Percentiles rank a stretch among this genome's conserved stretches.
phyloP scores from a whole-genome alignment of 306 rosid species.

The Dicorynia guianensis region DNA sequence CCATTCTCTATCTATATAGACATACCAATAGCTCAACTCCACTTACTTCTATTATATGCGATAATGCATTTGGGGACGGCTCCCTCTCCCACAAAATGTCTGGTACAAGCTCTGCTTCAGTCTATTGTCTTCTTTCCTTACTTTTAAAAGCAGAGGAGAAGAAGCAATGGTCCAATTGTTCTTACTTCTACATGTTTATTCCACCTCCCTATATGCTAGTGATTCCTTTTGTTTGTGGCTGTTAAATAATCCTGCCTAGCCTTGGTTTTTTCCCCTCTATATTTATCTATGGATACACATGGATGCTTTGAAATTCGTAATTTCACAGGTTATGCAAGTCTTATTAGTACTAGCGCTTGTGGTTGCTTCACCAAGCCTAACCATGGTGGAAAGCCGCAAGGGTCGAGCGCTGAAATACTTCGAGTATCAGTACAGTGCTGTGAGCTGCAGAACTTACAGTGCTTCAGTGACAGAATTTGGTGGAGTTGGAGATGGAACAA shows the following conservation, averaged over 20 bases:
- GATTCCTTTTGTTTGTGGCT: too few relatives aligned
- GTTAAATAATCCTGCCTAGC: not conserved
- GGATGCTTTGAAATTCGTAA: not conserved
- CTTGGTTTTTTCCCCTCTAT: too few relatives aligned
- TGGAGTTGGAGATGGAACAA: constrained; percentile 62
- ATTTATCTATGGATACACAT: not conserved
- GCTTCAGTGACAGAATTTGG: constrained; percentile 59
- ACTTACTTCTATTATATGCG: not conserved
- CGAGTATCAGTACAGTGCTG: not conserved
- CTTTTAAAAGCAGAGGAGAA: not conserved
- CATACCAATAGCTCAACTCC: not conserved
- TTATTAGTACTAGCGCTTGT: not conserved
- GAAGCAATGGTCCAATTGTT: too few relatives aligned
- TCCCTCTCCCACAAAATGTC: not conserved
- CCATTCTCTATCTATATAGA: not conserved
- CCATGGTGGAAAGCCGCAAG: constrained; percentile 12
- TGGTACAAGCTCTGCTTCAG: not conserved
- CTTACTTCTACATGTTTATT: too few relatives aligned
- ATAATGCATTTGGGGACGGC: not conserved
- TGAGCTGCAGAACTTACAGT: constrained; percentile 52
- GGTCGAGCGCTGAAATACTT: not conserved
- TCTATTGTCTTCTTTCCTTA: not conserved
- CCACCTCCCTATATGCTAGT: too few relatives aligned
- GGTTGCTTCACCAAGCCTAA: not conserved
- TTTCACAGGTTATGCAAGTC: not conserved